Percentiles rank a stretch among this genome's conserved stretches.
phyloP scores from a whole-genome alignment of 108 stramenopile species.

The Parmales sp. region DNA sequence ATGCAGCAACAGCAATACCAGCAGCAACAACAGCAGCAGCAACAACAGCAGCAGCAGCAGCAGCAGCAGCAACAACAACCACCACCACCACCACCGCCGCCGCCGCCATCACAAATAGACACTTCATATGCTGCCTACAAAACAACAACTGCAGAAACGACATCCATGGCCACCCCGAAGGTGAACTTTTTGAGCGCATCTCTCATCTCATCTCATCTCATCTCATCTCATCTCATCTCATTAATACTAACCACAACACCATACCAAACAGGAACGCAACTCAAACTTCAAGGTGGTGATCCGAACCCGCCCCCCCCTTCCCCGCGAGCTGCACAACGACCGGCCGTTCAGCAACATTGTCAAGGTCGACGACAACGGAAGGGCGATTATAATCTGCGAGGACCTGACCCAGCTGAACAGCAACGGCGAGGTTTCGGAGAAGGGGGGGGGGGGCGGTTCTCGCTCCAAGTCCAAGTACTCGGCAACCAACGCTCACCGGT shows the following conservation, averaged over 20 bases:
- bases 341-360: not conserved
- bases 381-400: not conserved
- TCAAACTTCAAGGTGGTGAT: conserved; percentile 7
- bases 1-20: not conserved
- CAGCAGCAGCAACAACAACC: not conserved
- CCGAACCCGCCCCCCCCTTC: not conserved
- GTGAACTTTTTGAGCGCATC: not conserved
- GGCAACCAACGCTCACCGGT: too few species aligned
- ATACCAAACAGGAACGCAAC: too few species aligned
- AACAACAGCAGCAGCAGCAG: not conserved
- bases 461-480: too few species aligned
- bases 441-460: too few species aligned
- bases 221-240: too few species aligned
- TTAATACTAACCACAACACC: too few species aligned
- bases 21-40: not conserved
- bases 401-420: not conserved
- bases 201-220: too few species aligned
- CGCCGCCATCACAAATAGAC: not conserved
- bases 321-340: conserved; percentile 2
- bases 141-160: not conserved
- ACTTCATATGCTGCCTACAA: not conserved
- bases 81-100: not conserved
- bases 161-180: not conserved
- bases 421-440: not conserved
- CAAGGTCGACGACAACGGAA: not conserved